These are phyloP conservation scores for Angophora floribunda DNA, from an alignment of 345 rosid genomes.

Conservation along the genomic window DNA sequence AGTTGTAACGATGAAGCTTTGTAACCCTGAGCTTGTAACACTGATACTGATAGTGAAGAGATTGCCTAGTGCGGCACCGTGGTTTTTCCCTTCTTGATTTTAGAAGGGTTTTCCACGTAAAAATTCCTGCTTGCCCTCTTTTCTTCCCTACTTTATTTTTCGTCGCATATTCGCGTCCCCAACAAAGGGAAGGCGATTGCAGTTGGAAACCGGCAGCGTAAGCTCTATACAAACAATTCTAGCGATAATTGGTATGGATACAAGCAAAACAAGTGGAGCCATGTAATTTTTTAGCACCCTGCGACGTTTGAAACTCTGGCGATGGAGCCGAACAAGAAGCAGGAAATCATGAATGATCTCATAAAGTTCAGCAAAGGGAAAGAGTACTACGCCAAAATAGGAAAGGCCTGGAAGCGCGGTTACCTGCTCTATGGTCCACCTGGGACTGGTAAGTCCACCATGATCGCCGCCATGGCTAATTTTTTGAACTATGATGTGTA, in stretches of 20 bases:
- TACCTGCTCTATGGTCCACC: constrained; percentile 67
- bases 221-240: constrained; percentile 35
- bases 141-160: too few species aligned
- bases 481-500: constrained; percentile 56
- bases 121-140: too few species aligned
- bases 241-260: constrained; percentile 10
- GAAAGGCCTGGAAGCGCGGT: constrained; percentile 78
- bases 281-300: constrained; percentile 38
- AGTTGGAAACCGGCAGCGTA: constrained; percentile 24
- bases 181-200: constrained; percentile 28
- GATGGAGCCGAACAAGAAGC: constrained; percentile 47
- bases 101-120: too few species aligned
- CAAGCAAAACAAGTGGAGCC: constrained; percentile 18
- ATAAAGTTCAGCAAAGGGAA: constrained; percentile 32
- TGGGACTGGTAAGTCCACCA: constrained; percentile 74
- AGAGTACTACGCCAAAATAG: constrained; percentile 50
- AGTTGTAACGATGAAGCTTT: too few species aligned
- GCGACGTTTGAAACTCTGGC: constrained; percentile 50
- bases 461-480: constrained; percentile 67
- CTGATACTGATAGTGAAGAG: too few species aligned
- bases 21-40: too few species aligned
- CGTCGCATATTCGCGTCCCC: too few species aligned
- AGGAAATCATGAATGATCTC: constrained; percentile 38
- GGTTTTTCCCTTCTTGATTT: too few species aligned
- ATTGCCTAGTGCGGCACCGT: too few species aligned